phyloP scores from a whole-genome alignment of 148 eudicot genomes.

The Vaccinium myrtillus region DNA sequence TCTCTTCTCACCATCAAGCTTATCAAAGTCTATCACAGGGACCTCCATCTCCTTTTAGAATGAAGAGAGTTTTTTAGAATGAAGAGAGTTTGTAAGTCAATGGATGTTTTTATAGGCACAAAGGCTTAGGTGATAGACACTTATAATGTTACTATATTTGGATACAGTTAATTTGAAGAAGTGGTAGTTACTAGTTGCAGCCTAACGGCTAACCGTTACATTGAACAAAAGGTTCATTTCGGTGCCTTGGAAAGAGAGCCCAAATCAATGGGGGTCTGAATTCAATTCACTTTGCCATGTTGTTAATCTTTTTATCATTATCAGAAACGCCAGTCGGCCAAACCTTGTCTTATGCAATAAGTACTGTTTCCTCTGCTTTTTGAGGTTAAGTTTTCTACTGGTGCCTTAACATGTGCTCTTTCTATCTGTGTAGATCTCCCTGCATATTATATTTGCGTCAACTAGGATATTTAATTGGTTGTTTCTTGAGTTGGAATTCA shows the following conservation, averaged over 20 bases:
- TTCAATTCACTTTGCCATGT: slow-evolving; percentile 28
- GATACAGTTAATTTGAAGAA: slow-evolving; percentile 16
- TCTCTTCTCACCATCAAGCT: slow-evolving; percentile 64
- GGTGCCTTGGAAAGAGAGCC: slow-evolving; percentile 8
- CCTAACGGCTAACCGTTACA: slow-evolving; percentile 12
- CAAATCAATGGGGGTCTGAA: slow-evolving; percentile 16
- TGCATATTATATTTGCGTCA: neutral
- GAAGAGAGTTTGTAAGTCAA: slow-evolving; percentile 10
- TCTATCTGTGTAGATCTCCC: neutral
- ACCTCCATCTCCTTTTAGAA: slow-evolving; percentile 45
- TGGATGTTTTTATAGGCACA: slow-evolving; percentile 26
- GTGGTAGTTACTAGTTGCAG: slow-evolving; percentile 26
- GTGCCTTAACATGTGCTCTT: neutral
- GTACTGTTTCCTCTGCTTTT: neutral
- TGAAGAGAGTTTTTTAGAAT: slow-evolving; percentile 4
- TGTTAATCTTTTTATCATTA: neutral
- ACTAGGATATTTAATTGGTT: neutral
- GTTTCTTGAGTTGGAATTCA: slow-evolving; percentile 20
- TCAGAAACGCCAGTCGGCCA: neutral
- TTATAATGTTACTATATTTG: neutral
- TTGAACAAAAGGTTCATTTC: neutral
- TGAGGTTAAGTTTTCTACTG: neutral
- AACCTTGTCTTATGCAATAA: neutral
- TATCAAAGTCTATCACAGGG: slow-evolving; percentile 68
- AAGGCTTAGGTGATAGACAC: neutral